These are phyloP conservation scores for Dipteronia dyeriana DNA, from an alignment of 345 rosid genomes.

Conservation along the genomic window DNA sequence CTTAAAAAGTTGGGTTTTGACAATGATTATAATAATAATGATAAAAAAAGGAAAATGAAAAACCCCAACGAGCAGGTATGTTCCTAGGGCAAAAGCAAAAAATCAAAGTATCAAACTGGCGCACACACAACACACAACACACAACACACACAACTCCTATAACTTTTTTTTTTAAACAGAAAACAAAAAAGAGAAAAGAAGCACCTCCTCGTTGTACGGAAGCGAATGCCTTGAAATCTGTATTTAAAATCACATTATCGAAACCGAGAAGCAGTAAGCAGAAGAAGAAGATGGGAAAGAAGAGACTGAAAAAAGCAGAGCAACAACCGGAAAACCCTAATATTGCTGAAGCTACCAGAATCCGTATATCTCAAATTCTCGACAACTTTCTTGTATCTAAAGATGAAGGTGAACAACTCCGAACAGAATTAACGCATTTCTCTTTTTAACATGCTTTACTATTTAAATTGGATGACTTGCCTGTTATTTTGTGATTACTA, in stretches of 20 bases:
- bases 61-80: too few relatives aligned
- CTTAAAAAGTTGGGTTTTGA: too few relatives aligned
- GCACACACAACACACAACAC: too few relatives aligned
- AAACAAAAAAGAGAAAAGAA: not conserved
- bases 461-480: not conserved
- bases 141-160: too few relatives aligned
- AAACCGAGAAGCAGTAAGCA: not conserved
- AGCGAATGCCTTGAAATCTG: too few relatives aligned
- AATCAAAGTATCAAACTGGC: too few relatives aligned
- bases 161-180: too few relatives aligned
- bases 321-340: conserved; percentile 28
- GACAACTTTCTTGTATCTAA: conserved; percentile 48
- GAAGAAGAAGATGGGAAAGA: conserved; percentile 17
- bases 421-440: not conserved
- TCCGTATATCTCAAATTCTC: conserved; percentile 54
- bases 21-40: too few relatives aligned
- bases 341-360: conserved; percentile 55
- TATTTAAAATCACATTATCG: not conserved
- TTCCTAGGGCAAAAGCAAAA: too few relatives aligned
- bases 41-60: too few relatives aligned
- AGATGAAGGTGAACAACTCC: conserved; percentile 44
- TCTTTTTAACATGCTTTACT: not conserved
- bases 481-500: not conserved
- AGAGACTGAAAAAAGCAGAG: conserved; percentile 29
- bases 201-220: not conserved